Conservation (phyloP, 257 asterid genomes). For the Fraxinus excelsior region DNA sequence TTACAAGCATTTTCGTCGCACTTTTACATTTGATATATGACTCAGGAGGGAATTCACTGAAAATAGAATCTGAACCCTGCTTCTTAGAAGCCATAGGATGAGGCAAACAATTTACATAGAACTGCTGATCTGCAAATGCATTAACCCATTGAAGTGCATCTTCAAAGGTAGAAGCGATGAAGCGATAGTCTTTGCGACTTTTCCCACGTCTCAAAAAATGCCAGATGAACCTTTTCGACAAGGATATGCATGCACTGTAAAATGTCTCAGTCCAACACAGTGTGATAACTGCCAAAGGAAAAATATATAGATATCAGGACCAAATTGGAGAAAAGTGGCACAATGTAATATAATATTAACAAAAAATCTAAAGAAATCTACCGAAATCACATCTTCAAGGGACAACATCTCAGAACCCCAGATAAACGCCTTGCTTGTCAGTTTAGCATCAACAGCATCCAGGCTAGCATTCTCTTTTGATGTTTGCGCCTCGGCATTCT, state of each 20-base stretch:
- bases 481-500: constrained; percentile 51
- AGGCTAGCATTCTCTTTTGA: constrained; percentile 45
- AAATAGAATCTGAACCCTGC: constrained; percentile 57
- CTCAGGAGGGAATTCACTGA: constrained; percentile 82
- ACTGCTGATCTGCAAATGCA: constrained; percentile 96
- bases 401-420: constrained; percentile 74
- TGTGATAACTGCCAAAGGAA: constrained; percentile 74
- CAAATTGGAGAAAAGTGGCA: constrained; percentile 25
- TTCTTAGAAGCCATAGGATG: constrained; percentile 89
- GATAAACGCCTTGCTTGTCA: constrained; percentile 86
- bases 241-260: constrained; percentile 92
- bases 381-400: constrained; percentile 84
- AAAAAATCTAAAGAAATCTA: constrained; percentile 33
- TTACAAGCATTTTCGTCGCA: constrained; percentile 88
- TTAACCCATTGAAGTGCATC: constrained; percentile 96
- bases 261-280: constrained; percentile 84
- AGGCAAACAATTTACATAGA: constrained; percentile 85
- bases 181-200: constrained; percentile 75
- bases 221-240: constrained; percentile 37
- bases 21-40: constrained; percentile 82
- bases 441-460: constrained; percentile 77
- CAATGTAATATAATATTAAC: constrained; percentile 19
- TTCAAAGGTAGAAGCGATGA: constrained; percentile 73
- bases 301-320: constrained; percentile 11
- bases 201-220: constrained; percentile 58